Evolutionary conservation across 371 early-diverging fungal species (phyloP), one percentile per base, ranked within the genome.

Genomic region (Apophysomyces sp.): DNA sequence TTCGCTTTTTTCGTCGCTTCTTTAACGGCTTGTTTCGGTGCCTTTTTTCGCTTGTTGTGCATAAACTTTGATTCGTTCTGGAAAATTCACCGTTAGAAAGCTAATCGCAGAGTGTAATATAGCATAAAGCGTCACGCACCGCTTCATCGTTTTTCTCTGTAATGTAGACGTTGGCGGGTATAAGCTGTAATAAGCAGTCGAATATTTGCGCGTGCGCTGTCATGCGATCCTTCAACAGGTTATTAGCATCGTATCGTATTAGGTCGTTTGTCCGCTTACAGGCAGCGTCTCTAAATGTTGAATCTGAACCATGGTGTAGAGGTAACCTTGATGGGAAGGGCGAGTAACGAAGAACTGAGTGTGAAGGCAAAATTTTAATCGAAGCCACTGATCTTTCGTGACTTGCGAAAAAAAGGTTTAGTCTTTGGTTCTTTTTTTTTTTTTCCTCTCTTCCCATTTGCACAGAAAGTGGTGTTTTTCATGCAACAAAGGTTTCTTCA

Each of bases 1-100:
- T 89, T 89, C 18, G 92, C 92, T 63, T 89, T 89, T 72, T 88
- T 90, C 54, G 88, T 81, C 21, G 82, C 84, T 56, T 91, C 90
- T 74, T 92, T 92, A 62, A 89, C 78, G 27, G 80, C 86, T 72
- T 89, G 89, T 65, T 92, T 90, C 24, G 92, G 90, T 39, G 89
- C 90, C 66, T 80, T 83, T 70, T 87, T 85, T 67, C 88, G 84
- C 66, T 89, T 90, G 69, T 90, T 92, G 60, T 89, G 85, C 72
- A 79, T 80, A 65, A 79, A 88, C 64, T 81, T 82, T 39, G 81
- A 81, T 31, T 63, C 65, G 55, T 77, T 72, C 74, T 82, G 21
- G 8, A n/a, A 54, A 58, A 40, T 51, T 31, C 52, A 56, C 8
- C 28, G 36, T 39, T 21, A 24, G 30, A 26, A 57, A 30, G n/a